phyloP scores from a whole-genome alignment of 305 asterid species.

The Fraxinus ornus region DNA sequence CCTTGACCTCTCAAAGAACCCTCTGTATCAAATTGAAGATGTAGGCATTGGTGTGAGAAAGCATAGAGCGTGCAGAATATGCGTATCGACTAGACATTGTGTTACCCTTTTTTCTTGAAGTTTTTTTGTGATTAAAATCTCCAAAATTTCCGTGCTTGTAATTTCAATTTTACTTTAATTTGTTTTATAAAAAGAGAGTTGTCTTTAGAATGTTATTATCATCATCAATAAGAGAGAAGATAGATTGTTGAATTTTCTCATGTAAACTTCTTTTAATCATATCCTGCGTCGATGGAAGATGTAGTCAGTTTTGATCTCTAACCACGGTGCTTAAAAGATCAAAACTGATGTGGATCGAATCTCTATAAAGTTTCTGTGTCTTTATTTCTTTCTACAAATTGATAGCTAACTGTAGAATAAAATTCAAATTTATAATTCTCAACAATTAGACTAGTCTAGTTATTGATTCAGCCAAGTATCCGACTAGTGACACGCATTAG shows the following conservation, averaged over 20 bases:
- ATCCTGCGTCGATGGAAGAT: neutral
- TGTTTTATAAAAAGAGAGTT: neutral
- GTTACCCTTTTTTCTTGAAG: slow-evolving; percentile 64
- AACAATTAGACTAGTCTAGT: too few relatives aligned
- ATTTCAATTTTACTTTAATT: too few relatives aligned
- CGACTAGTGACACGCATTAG: neutral
- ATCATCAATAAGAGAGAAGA: neutral
- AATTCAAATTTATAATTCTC: too few relatives aligned
- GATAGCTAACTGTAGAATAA: neutral
- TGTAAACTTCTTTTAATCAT: neutral
- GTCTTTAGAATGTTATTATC: neutral
- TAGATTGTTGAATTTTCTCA: neutral
- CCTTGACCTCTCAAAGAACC: slow-evolving; percentile 92
- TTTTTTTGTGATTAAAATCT: slow-evolving; percentile 68
- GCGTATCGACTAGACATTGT: neutral
- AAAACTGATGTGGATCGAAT: neutral
- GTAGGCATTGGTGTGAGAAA: neutral
- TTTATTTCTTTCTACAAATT: too few relatives aligned
- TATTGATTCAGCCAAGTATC: neutral
- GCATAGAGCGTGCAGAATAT: neutral
- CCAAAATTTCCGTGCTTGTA: slow-evolving; percentile 12
- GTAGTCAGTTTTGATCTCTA: too few relatives aligned
- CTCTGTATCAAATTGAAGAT: slow-evolving; percentile 39
- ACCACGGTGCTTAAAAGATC: too few relatives aligned
- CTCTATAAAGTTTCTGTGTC: neutral